Percentiles rank a stretch among this genome's conserved stretches.
phyloP scores from a whole-genome alignment of 192 early-diverging fungal genomes.

The Phlyctochytrium planicorne region DNA sequence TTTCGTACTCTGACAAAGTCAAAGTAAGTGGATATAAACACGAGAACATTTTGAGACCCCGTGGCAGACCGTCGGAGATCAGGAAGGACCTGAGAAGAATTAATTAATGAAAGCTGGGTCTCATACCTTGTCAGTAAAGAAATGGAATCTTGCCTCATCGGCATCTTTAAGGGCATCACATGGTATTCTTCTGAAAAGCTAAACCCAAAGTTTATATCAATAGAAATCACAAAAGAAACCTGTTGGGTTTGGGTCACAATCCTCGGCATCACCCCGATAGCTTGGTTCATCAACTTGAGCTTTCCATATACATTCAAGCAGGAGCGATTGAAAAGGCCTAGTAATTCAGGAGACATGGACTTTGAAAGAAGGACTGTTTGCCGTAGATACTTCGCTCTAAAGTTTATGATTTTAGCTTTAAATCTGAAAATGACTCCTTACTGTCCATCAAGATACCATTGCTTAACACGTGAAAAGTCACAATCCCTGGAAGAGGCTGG shows the following conservation, averaged over 20 bases:
- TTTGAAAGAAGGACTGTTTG: conserved; percentile 85
- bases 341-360: conserved; percentile 88
- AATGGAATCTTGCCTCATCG: conserved; percentile 80
- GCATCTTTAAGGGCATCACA: conserved; percentile 54
- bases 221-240: conserved; percentile 26
- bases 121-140: conserved; percentile 69
- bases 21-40: conserved; percentile 94
- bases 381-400: conserved; percentile 74
- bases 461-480: conserved; percentile 90
- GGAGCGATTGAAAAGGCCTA: conserved; percentile 61
- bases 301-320: conserved; percentile 66
- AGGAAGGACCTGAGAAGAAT: conserved; percentile 59
- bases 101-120: not conserved
- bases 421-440: conserved; percentile 7
- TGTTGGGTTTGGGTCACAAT: conserved; percentile 80
- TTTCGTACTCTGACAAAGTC: conserved; percentile 95
- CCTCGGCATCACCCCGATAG: conserved; percentile 72
- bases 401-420: conserved; percentile 4
- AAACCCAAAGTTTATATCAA: not conserved
- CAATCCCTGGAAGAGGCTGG: conserved; percentile 91
- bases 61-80: conserved; percentile 43
- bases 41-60: conserved; percentile 43
- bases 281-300: conserved; percentile 35
- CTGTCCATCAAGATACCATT: conserved; percentile 83
- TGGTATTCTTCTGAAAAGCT: conserved; percentile 74